phyloP scores from a whole-genome alignment of 176 grass and related monocot genomes.

The Paspalum vaginatum region DNA sequence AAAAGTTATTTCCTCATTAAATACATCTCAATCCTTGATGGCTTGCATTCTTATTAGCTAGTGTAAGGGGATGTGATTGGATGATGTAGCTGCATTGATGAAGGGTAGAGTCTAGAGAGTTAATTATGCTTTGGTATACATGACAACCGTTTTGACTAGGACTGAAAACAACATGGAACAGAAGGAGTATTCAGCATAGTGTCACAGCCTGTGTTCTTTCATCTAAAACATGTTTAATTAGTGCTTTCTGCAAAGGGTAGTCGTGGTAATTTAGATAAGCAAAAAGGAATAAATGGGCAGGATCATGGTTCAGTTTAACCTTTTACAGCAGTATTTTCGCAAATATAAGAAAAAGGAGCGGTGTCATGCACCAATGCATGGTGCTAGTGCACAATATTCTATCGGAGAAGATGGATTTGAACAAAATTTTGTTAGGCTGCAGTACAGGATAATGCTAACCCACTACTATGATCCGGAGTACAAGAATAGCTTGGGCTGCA shows the following conservation, averaged over 20 bases:
- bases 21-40: too few species aligned
- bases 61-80: too few species aligned
- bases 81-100: too few species aligned
- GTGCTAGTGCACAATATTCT: neutral
- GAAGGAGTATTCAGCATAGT: neutral
- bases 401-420: neutral
- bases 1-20: too few species aligned
- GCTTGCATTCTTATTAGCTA: too few species aligned
- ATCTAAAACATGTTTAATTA: neutral
- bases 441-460: neutral
- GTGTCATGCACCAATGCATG: neutral
- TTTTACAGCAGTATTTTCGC: neutral
- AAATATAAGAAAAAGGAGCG: neutral
- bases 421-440: neutral
- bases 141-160: too few species aligned
- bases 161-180: too few species aligned
- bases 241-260: neutral
- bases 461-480: neutral
- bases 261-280: neutral
- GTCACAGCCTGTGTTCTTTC: neutral
- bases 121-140: too few species aligned
- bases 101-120: too few species aligned
- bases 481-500: neutral
- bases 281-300: neutral
- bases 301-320: neutral